Evolutionary conservation across 306 rosid genomes (phyloP).

Genomic region (Herpetospermum pedunculosum): DNA sequence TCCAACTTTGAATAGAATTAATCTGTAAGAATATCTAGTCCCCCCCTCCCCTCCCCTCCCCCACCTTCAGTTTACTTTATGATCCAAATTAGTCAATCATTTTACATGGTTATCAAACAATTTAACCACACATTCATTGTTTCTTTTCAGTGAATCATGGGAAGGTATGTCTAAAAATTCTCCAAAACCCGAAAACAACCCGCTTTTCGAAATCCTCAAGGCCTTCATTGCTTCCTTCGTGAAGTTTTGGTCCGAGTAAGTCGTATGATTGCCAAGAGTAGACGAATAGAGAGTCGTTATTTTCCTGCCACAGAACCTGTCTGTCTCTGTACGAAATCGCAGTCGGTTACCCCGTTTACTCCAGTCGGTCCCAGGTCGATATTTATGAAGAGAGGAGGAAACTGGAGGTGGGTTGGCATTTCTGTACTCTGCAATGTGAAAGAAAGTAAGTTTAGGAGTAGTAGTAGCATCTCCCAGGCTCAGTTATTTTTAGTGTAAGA

Average conservation of each 20-base stretch:
- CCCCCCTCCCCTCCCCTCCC: not conserved
- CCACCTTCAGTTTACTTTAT: not conserved
- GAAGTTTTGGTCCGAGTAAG: conserved; percentile 72
- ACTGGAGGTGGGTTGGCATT: not conserved
- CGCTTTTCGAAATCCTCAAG: conserved; percentile 39
- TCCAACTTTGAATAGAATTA: conserved; percentile 69
- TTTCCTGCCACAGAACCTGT: not conserved
- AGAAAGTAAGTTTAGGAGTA: not conserved
- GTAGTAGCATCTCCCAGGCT: no score
- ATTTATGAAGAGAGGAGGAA: not conserved
- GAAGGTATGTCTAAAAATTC: conserved; percentile 35
- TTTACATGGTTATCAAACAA: not conserved
- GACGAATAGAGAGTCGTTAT: conserved; percentile 9
- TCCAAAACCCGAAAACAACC: conserved; percentile 33
- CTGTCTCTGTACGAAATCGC: not conserved
- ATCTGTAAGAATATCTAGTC: conserved; percentile 50
- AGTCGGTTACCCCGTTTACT: not conserved
- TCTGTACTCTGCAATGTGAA: not conserved
- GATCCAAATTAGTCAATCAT: conserved; percentile 7
- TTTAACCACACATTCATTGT: conserved; percentile 11
- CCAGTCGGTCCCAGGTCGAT: not conserved
- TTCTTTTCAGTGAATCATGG: conserved; percentile 79
- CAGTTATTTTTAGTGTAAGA: not conserved
- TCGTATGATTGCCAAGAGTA: conserved; percentile 10
- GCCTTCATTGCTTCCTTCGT: conserved; percentile 44